A percentile compares a stretch with the other conserved stretches of the same genome.
Evolutionary conservation across 1,284 basidiomycete species (phyloP).

Genomic region (Ustilago crameri): DNA sequence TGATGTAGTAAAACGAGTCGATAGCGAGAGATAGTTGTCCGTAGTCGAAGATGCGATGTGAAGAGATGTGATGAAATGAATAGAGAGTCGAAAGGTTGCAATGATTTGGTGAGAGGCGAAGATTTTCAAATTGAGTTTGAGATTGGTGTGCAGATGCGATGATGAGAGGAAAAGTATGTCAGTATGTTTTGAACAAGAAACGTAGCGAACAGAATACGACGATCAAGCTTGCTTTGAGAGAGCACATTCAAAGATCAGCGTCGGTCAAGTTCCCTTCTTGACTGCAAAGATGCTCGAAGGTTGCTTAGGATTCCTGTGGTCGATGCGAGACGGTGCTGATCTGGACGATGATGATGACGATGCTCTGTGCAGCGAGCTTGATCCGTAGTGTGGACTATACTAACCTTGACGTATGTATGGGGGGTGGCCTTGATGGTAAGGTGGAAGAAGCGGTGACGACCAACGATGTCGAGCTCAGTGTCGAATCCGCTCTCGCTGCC

Average conservation of each 20-base stretch:
- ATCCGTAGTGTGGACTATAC: slow-evolving; percentile 17
- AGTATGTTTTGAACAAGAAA: slow-evolving; percentile 10
- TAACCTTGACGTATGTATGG: slow-evolving; percentile 56
- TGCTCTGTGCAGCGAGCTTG: slow-evolving; percentile 8
- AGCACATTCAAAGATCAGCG: not conserved
- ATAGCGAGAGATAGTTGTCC: not conserved
- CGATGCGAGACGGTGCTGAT: not conserved
- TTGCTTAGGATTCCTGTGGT: not conserved
- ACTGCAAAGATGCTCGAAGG: not conserved
- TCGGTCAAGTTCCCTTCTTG: not conserved
- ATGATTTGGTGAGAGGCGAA: not conserved
- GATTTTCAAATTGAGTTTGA: slow-evolving; percentile 1
- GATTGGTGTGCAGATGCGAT: not conserved
- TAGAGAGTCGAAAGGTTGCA: not conserved
- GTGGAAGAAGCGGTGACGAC: slow-evolving; percentile 31
- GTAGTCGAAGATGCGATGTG: slow-evolving; percentile 3
- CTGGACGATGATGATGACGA: slow-evolving; percentile 6
- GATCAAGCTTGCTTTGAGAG: slow-evolving; percentile 3
- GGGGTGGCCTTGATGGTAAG: slow-evolving; percentile 52
- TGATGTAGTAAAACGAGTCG: not conserved
- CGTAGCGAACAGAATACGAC: not conserved
- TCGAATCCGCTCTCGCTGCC: slow-evolving; percentile 14
- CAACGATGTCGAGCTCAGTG: slow-evolving; percentile 30
- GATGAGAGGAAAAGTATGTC: slow-evolving; percentile 13
- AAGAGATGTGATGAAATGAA: slow-evolving; percentile 1